phyloP scores from a whole-genome alignment of 2,329 filamentous ascomycete genomes.

The Helotiales sp. region DNA sequence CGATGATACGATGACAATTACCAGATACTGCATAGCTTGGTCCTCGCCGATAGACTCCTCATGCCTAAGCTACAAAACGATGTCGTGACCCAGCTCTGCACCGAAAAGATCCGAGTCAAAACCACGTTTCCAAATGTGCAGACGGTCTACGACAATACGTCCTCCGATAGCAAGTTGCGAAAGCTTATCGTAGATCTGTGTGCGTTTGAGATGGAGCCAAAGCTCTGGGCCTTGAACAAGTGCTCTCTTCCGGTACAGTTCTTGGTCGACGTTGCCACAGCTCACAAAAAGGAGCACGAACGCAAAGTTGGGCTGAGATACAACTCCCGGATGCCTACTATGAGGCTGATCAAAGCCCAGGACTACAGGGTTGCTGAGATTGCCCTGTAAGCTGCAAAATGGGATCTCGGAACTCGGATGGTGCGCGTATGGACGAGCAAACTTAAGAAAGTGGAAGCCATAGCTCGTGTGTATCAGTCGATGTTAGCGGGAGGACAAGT shows the following conservation, averaged over 20 bases:
- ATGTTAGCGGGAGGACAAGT: too few relatives aligned
- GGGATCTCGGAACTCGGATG: too few relatives aligned
- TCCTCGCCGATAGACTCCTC: constrained; percentile 2
- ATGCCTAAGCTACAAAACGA: constrained; percentile 2
- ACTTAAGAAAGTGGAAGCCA: neutral
- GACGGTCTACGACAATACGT: neutral
- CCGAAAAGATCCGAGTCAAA: too few relatives aligned
- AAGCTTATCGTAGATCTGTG: neutral
- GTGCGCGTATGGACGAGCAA: neutral
- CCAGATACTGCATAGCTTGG: neutral
- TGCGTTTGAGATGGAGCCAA: neutral
- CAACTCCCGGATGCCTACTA: too few relatives aligned
- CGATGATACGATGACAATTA: neutral
- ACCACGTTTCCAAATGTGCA: neutral
- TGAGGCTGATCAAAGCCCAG: neutral
- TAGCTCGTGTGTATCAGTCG: neutral
- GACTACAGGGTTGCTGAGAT: neutral
- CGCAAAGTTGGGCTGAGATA: too few relatives aligned
- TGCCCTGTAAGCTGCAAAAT: neutral
- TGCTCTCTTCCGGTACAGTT: too few relatives aligned
- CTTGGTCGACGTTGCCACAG: too few relatives aligned
- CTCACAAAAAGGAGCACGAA: too few relatives aligned
- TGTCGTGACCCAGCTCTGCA: too few relatives aligned
- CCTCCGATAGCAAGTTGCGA: constrained; percentile 4
- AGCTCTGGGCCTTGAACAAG: neutral